These are phyloP conservation scores for Periconia sp. DNA, from an alignment of 2,329 filamentous ascomycete species.

Conservation along the genomic window DNA sequence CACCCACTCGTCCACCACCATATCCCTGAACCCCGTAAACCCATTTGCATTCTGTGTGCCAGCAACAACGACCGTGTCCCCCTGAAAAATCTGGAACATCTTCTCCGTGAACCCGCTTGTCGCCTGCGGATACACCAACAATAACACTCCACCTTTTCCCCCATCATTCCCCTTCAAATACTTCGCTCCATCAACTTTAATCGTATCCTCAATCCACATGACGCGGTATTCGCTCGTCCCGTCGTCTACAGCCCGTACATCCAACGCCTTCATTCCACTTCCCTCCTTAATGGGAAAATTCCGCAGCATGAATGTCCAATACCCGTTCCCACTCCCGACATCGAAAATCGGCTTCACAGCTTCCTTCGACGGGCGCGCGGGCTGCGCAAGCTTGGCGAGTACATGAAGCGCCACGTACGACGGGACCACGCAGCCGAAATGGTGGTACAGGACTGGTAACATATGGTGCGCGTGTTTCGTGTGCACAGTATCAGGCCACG, in stretches of 20 bases:
- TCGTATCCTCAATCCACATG: slow-evolving; percentile 68
- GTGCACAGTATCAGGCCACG: slow-evolving; percentile 54
- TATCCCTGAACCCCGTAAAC: slow-evolving; percentile 68
- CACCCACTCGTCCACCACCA: slow-evolving; percentile 69
- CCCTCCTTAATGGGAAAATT: slow-evolving; percentile 60
- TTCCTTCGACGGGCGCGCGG: slow-evolving; percentile 30
- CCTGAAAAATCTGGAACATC: slow-evolving; percentile 62
- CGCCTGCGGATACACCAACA: slow-evolving; percentile 74
- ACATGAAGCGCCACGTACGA: slow-evolving; percentile 66
- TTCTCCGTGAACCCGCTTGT: slow-evolving; percentile 66
- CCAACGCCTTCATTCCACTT: slow-evolving; percentile 56
- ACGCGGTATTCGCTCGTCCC: slow-evolving; percentile 68
- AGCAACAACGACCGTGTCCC: slow-evolving; percentile 68
- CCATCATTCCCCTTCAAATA: slow-evolving; percentile 54
- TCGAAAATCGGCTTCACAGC: slow-evolving; percentile 60
- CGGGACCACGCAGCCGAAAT: slow-evolving; percentile 74
- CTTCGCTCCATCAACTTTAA: slow-evolving; percentile 60
- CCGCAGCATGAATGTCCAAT: slow-evolving; percentile 74
- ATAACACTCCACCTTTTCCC: slow-evolving; percentile 59
- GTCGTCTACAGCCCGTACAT: slow-evolving; percentile 66
- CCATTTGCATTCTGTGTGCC: slow-evolving; percentile 75
- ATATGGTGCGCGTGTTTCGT: slow-evolving; percentile 66
- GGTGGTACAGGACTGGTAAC: slow-evolving; percentile 74
- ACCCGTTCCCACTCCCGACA: slow-evolving; percentile 71
- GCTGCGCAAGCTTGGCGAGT: slow-evolving; percentile 55